Evolutionary conservation across 2,329 filamentous ascomycete genomes (phyloP).

Genomic region (Tolypocladium guangdongense): DNA sequence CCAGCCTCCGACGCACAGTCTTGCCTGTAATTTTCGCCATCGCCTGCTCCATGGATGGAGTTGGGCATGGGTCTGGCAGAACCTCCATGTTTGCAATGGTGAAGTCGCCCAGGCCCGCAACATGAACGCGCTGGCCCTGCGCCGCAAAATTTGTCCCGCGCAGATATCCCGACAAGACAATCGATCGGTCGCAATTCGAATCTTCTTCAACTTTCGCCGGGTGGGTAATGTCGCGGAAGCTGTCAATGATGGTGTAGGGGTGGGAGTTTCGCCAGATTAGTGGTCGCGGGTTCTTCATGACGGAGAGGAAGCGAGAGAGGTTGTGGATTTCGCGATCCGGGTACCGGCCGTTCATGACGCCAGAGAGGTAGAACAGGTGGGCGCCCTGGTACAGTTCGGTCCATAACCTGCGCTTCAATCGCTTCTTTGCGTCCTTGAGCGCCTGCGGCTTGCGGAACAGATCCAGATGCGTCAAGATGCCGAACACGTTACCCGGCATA

Average conservation of each 20-base stretch:
- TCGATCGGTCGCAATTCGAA: constrained; percentile 77
- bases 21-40: constrained; percentile 78
- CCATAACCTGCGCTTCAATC: constrained; percentile 92
- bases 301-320: constrained; percentile 83
- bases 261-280: constrained; percentile 94
- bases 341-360: constrained; percentile 92
- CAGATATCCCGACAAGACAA: constrained; percentile 88
- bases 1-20: constrained; percentile 65
- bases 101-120: constrained; percentile 86
- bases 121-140: constrained; percentile 75
- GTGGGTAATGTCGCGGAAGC: constrained; percentile 89
- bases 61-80: constrained; percentile 89
- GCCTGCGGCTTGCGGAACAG: constrained; percentile 90
- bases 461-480: constrained; percentile 91
- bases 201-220: constrained; percentile 85
- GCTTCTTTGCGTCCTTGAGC: constrained; percentile 88
- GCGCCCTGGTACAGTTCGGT: constrained; percentile 94
- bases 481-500: constrained; percentile 98
- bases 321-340: constrained; percentile 96
- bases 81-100: constrained; percentile 75
- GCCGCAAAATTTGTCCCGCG: constrained; percentile 89
- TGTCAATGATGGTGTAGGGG: constrained; percentile 86
- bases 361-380: constrained; percentile 92
- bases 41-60: constrained; percentile 80
- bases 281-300: constrained; percentile 99